phyloP scores from a whole-genome alignment of 495 filamentous ascomycete genomes.

The Choiromyces venosus region DNA sequence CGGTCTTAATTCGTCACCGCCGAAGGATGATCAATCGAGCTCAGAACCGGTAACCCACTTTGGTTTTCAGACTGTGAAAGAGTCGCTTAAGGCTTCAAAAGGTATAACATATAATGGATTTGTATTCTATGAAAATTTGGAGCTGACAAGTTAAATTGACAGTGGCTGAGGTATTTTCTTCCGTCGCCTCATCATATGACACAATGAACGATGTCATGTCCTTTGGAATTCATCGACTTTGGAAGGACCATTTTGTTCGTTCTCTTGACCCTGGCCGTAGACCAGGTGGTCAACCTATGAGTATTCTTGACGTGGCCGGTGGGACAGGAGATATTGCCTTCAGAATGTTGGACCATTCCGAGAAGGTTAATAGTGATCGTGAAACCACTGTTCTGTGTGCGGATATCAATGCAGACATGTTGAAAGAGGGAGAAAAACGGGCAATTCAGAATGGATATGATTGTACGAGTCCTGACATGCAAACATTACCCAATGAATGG shows the following conservation, averaged over 20 bases:
- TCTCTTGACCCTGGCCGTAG: conserved; percentile 78
- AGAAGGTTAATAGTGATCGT: conserved; percentile 71
- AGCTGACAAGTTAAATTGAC: conserved; percentile 9
- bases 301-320: conserved; percentile 94
- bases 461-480: not conserved
- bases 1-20: not conserved
- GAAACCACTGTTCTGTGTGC: conserved; percentile 76
- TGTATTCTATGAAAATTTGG: conserved; percentile 5
- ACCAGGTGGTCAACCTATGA: conserved; percentile 54
- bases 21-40: not conserved
- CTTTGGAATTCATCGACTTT: conserved; percentile 88
- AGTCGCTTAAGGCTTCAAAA: conserved; percentile 70
- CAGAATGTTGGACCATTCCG: conserved; percentile 86
- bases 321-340: conserved; percentile 98
- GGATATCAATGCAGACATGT: conserved; percentile 94
- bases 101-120: conserved; percentile 49
- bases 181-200: conserved; percentile 79
- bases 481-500: not conserved
- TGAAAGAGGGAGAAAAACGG: conserved; percentile 77
- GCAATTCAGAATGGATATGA: conserved; percentile 46
- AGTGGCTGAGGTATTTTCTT: conserved; percentile 91
- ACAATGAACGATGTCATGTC: conserved; percentile 99
- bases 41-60: conserved; percentile 75
- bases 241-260: conserved; percentile 97
- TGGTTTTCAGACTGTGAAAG: conserved; percentile 81